Evolutionary conservation across 164 flowering plant genomes (phyloP), one percentile per base, ranked within the genome.

Genomic region (Berberis thunbergii): DNA sequence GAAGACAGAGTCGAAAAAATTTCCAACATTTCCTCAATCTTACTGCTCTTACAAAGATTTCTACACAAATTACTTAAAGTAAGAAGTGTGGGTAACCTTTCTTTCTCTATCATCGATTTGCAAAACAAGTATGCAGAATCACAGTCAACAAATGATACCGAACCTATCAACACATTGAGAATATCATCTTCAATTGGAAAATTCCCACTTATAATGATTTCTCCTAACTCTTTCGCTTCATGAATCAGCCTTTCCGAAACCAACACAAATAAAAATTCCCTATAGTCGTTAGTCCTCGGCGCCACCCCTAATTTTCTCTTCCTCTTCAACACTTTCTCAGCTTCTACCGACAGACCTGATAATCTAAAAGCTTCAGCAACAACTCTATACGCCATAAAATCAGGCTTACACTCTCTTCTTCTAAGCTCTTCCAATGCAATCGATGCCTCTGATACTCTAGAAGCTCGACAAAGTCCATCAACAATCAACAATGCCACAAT

Each of bases 271-370:
- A 93, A 78, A 56, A 82, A 82, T 60, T 87, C 88, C 45, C 77
- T 73, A 67, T 90, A 93, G 45, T 90, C 95, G 56, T 66, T 75
- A 52, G 70, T 62, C 78, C 97, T 81, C 3, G 97, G 98, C 2
- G 98, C 89, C 52, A 93, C 98, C 49, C 96, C 92, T 10, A 86
- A 69, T 74, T 93, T 93, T 67, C 93, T 83, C 80, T 93, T 93
- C 86, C 66, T 84, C 78, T 88, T 93, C 79, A 88, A 73, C 40
- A 82, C 81, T 53, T 60, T 67, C 71, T 77, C 84, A 41, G 75
- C 79, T 58, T 93, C 89, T 49, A 54, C 77, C 49, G 70, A 70
- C 66, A 59, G 59, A 39, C 89, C 81, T 42, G 54, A 65, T 49
- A 61, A 69, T 57, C 79, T 69, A 60, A 84, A 80, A n/a, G 77